phyloP scores from a whole-genome alignment of 2,329 filamentous ascomycete species.

The Fusarium illudens region DNA sequence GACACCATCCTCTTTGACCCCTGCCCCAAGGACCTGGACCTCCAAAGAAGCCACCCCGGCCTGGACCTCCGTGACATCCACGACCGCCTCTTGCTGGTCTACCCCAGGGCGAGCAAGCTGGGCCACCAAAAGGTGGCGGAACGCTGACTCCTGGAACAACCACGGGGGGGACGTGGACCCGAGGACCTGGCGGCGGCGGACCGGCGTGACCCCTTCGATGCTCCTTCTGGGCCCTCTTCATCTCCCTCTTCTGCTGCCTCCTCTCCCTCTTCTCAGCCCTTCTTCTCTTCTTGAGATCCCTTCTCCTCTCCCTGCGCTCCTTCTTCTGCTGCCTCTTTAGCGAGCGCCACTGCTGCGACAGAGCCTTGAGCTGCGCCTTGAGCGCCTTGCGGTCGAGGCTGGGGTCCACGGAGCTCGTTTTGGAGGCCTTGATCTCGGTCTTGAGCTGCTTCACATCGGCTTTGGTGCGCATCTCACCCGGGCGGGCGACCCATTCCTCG shows the following conservation, averaged over 20 bases:
- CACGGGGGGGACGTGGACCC: conserved; percentile 6
- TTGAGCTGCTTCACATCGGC: conserved; percentile 53
- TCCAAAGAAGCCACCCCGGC: conserved; percentile 25
- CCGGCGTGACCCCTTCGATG: conserved; percentile 36
- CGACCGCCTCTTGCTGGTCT: conserved; percentile 15
- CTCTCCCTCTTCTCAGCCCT: conserved; percentile 47
- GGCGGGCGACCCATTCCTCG: conserved; percentile 58
- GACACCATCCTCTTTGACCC: conserved; percentile 16
- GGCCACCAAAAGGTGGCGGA: conserved; percentile 5
- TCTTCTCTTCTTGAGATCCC: conserved; percentile 40
- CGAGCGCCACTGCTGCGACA: conserved; percentile 54
- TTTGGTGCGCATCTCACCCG: conserved; percentile 59
- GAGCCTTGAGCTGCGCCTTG: conserved; percentile 53
- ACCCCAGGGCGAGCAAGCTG: conserved; percentile 13
- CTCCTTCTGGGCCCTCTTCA: conserved; percentile 44
- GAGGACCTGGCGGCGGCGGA: conserved; percentile 12
- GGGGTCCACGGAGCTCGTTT: conserved; percentile 18
- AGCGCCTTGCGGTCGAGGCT: conserved; percentile 47
- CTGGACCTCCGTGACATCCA: conserved; percentile 11
- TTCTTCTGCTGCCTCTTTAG: conserved; percentile 46
- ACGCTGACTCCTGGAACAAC: conserved; percentile 6
- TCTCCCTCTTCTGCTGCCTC: conserved; percentile 44
- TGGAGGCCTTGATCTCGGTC: conserved; percentile 54
- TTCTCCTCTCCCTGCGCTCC: conserved; percentile 44
- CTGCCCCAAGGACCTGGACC: conserved; percentile 9